Percentiles rank a stretch among this genome's conserved stretches.
These are phyloP conservation scores for Phytophthora pinifolia DNA, from an alignment of 352 stramenopile genomes.

Conservation along the genomic window DNA sequence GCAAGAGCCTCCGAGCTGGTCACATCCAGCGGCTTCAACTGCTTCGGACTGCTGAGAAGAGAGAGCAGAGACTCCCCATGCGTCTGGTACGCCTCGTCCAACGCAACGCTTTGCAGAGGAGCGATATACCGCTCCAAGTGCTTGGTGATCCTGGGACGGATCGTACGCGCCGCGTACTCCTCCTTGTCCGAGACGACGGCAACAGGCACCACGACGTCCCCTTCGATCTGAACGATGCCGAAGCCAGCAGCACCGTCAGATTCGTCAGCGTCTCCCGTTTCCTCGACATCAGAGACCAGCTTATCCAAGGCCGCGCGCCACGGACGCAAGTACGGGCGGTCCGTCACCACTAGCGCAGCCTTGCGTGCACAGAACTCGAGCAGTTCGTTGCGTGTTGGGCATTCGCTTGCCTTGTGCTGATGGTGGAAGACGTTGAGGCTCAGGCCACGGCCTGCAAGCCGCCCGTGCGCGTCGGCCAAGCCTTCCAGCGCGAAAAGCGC, in stretches of 20 bases:
- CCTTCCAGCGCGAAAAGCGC: conserved; percentile 77
- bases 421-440: conserved; percentile 71
- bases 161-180: conserved; percentile 98
- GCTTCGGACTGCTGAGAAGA: conserved; percentile 14
- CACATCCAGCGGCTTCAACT: conserved; percentile 47
- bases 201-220: conserved; percentile 97
- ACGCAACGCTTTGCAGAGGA: conserved; percentile 37
- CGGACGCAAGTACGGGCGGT: conserved; percentile 73
- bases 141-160: conserved; percentile 95
- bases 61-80: conserved; percentile 28
- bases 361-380: conserved; percentile 43
- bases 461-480: conserved; percentile 42
- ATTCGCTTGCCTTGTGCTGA: conserved; percentile 20
- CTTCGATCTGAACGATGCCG: conserved; percentile 94
- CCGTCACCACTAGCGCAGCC: conserved; percentile 72
- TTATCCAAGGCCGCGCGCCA: conserved; percentile 44
- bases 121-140: conserved; percentile 89
- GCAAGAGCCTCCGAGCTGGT: conserved; percentile 31
- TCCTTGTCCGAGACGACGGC: conserved; percentile 92
- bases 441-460: conserved; percentile 48
- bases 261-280: conserved; percentile 27
- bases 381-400: conserved; percentile 38
- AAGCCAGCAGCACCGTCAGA: conserved; percentile 22
- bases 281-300: conserved; percentile 37
- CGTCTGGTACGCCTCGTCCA: conserved; percentile 35